phyloP scores from a whole-genome alignment of 1,139 yeast genomes.

The Pichia sp. region DNA sequence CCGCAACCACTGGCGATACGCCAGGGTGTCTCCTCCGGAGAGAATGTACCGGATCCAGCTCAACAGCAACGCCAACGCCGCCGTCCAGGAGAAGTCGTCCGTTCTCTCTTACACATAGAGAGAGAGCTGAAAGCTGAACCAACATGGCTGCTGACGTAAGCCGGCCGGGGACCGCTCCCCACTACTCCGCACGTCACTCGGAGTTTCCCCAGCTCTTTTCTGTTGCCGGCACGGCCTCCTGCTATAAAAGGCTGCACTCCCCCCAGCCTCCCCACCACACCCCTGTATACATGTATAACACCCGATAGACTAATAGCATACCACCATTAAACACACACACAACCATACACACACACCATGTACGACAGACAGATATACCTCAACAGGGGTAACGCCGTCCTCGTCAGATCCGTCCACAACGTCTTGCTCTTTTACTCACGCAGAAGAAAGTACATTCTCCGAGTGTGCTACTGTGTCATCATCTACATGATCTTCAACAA shows the following conservation, averaged over 20 bases:
- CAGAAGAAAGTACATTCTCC: conserved; percentile 37
- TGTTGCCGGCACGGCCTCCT: no score
- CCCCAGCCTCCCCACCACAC: no score
- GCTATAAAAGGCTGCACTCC: no score
- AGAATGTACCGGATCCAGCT: conserved; percentile 4
- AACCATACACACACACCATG: no score
- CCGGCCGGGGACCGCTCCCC: no score
- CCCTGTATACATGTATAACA: no score
- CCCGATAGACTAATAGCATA: no score
- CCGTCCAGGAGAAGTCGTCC: neutral
- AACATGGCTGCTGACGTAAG: neutral
- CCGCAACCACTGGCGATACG: conserved; percentile 75
- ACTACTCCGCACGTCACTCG: neutral
- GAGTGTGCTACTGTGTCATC: conserved; percentile 46
- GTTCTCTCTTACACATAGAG: neutral
- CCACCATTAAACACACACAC: no score
- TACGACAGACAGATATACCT: conserved; percentile 2
- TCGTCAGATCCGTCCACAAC: conserved; percentile 11
- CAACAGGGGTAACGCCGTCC: conserved; percentile 15
- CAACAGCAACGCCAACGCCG: conserved; percentile 15
- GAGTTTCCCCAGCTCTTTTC: no score
- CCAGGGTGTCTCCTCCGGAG: conserved; percentile 42
- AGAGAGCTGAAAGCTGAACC: neutral
- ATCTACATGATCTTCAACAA: conserved; percentile 30
- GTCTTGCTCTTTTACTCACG: conserved; percentile 25